Percentiles rank a stretch among this genome's conserved stretches.
phyloP scores from a whole-genome alignment of 2,329 filamentous ascomycete species.

The Botrytis elliptica region DNA sequence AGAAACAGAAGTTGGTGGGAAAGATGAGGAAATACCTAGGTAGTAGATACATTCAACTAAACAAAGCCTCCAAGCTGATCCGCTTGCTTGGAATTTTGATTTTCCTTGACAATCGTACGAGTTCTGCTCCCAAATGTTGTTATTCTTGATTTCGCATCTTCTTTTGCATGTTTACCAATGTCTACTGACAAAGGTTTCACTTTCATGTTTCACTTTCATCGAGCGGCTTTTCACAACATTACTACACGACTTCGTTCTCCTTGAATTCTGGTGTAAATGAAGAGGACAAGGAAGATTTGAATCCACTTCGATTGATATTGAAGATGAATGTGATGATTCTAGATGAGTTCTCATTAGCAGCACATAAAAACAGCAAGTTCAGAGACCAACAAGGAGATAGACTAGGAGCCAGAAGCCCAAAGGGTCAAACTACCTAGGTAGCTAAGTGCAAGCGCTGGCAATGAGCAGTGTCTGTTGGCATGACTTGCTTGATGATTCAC shows the following conservation, averaged over 20 bases:
- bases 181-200: background rate
- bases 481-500: background rate
- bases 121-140: too few species aligned
- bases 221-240: background rate
- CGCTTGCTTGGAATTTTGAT: too few species aligned
- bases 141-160: too few species aligned
- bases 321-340: background rate
- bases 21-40: too few species aligned
- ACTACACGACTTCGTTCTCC: too few species aligned
- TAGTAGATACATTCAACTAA: too few species aligned
- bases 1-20: too few species aligned
- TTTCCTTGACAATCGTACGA: too few species aligned
- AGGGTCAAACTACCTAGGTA: background rate
- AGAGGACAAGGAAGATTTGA: too few species aligned
- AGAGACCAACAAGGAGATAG: background rate
- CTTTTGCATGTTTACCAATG: too few species aligned
- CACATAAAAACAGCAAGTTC: background rate
- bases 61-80: too few species aligned
- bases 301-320: background rate
- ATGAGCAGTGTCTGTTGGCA: background rate
- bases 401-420: background rate
- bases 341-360: background rate
- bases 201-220: background rate
- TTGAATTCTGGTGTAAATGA: too few species aligned
- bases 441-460: background rate